Percentiles rank a stretch among this genome's conserved stretches.
Evolutionary conservation across 345 rosid species (phyloP).

Genomic region (Balakata baccata): DNA sequence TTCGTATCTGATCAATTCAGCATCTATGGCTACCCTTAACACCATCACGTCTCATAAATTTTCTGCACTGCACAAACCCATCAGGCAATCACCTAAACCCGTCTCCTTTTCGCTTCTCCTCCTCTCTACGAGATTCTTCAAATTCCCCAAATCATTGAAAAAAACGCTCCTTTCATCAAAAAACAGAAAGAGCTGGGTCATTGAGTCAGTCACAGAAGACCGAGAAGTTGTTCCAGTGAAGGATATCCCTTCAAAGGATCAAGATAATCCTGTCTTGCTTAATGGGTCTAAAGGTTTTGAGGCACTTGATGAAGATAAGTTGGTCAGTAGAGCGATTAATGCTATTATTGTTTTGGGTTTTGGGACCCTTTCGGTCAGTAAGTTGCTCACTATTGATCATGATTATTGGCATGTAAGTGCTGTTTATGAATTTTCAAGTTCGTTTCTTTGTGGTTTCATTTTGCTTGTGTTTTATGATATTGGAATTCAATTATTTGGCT

Average conservation of each 20-base stretch:
- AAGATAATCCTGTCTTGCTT: constrained; percentile 15
- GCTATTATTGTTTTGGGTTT: constrained; percentile 76
- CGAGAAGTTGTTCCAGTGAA: constrained; percentile 41
- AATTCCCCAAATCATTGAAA: constrained; percentile 13
- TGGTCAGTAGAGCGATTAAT: constrained; percentile 55
- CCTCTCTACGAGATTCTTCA: constrained; percentile 11
- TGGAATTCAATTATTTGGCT: not conserved
- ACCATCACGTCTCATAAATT: constrained; percentile 16
- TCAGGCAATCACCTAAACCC: constrained; percentile 13
- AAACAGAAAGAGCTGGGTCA: constrained; percentile 37
- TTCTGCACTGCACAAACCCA: constrained; percentile 15
- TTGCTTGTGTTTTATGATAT: constrained; percentile 9
- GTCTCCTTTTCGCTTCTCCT: constrained; percentile 13
- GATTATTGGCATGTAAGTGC: constrained; percentile 95
- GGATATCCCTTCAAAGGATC: constrained; percentile 17
- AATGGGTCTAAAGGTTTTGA: constrained; percentile 9
- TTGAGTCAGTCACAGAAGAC: constrained; percentile 52
- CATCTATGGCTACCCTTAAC: constrained; percentile 40
- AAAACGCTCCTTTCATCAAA: constrained; percentile 13
- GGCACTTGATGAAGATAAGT: constrained; percentile 27
- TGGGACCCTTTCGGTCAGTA: constrained; percentile 74
- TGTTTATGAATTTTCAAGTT: constrained; percentile 2
- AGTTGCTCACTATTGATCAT: constrained; percentile 72
- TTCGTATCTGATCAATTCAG: not conserved
- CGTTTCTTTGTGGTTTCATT: not conserved